Percentiles rank a stretch among this genome's conserved stretches.
Evolutionary conservation across 2,329 filamentous ascomycete species (phyloP).

Genomic region (Aspergillus udagawae): DNA sequence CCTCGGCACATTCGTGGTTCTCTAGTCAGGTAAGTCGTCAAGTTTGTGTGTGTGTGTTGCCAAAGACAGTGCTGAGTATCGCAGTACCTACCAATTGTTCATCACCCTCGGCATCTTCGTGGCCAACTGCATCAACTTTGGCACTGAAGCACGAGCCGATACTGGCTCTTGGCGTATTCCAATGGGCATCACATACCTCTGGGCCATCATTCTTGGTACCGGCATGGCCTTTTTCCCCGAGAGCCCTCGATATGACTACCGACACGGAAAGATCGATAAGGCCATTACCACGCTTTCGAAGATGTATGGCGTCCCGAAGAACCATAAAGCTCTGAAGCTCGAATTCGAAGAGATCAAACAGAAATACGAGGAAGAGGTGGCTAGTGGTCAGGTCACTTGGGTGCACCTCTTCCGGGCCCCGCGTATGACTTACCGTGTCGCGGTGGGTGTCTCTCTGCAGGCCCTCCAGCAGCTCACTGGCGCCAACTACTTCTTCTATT

Average conservation of each 20-base stretch:
- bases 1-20: conserved; percentile 45
- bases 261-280: conserved; percentile 49
- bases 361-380: conserved; percentile 51
- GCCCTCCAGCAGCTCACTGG: conserved; percentile 43
- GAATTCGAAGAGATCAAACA: conserved; percentile 55
- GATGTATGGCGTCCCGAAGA: conserved; percentile 51
- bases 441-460: conserved; percentile 40
- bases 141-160: conserved; percentile 29
- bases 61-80: background rate
- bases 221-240: conserved; percentile 56
- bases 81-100: conserved; percentile 45
- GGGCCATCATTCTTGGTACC: conserved; percentile 50
- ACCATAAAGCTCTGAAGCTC: conserved; percentile 49
- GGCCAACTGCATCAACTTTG: conserved; percentile 46
- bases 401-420: conserved; percentile 39
- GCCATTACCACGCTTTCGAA: conserved; percentile 51
- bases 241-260: conserved; percentile 56
- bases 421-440: conserved; percentile 40
- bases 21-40: conserved; percentile 30
- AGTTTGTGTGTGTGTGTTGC: background rate
- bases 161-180: conserved; percentile 47
- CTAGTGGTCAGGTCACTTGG: conserved; percentile 27
- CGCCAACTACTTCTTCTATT: conserved; percentile 52
- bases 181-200: conserved; percentile 56
- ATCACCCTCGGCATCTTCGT: conserved; percentile 46